Evolutionary conservation across 352 stramenopile genomes (phyloP).

Genomic region (Globisporangium sylvaticum): DNA sequence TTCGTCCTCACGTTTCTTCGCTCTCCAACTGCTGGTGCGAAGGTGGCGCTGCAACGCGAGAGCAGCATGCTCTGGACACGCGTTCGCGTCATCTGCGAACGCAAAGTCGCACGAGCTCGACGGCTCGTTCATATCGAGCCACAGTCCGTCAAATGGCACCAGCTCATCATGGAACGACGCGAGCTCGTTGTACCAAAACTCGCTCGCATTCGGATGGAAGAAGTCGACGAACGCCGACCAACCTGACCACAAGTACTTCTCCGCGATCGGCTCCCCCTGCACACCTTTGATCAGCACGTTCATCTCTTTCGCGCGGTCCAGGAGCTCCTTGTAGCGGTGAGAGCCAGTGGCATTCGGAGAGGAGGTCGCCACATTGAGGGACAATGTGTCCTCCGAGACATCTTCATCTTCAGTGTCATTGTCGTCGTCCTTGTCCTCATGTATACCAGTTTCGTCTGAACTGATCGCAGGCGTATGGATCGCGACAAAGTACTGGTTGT

Average conservation of each 20-base stretch:
- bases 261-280: slow-evolving; percentile 47
- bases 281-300: slow-evolving; percentile 80
- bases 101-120: slow-evolving; percentile 60
- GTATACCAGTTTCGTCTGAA: slow-evolving; percentile 1
- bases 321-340: slow-evolving; percentile 12
- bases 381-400: not conserved
- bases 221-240: slow-evolving; percentile 85
- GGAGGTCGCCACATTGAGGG: not conserved
- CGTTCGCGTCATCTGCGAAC: slow-evolving; percentile 31
- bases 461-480: slow-evolving; percentile 66
- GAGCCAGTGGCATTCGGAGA: not conserved
- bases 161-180: slow-evolving; percentile 50
- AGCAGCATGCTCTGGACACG: slow-evolving; percentile 19
- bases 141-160: slow-evolving; percentile 76
- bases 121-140: slow-evolving; percentile 83
- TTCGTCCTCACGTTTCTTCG: not conserved
- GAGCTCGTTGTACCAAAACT: slow-evolving; percentile 71
- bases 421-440: not conserved
- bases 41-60: not conserved
- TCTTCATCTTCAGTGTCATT: not conserved
- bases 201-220: slow-evolving; percentile 66
- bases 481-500: slow-evolving; percentile 74
- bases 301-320: slow-evolving; percentile 38
- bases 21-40: not conserved
- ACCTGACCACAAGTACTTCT: slow-evolving; percentile 61